Evolutionary conservation across 1,284 basidiomycete species (phyloP).

Genomic region (Malassezia restricta): DNA sequence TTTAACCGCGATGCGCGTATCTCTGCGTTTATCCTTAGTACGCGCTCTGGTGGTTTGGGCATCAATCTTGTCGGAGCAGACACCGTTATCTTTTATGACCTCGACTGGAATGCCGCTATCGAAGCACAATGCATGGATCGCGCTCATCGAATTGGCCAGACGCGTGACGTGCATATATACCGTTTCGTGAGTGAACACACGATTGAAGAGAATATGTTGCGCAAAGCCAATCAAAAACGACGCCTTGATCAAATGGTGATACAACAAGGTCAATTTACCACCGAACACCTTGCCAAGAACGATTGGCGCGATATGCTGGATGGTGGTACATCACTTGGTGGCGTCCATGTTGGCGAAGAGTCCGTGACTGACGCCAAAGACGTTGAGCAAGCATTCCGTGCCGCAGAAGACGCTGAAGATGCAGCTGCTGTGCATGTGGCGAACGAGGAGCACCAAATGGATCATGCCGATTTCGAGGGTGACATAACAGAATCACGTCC

Average conservation of each 20-base stretch:
- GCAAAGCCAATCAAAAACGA: conserved; percentile 91
- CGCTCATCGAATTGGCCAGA: conserved; percentile 88
- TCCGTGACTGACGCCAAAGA: conserved; percentile 46
- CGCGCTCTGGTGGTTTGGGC: conserved; percentile 83
- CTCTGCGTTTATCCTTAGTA: conserved; percentile 86
- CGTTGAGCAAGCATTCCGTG: conserved; percentile 60
- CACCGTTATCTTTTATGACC: conserved; percentile 91
- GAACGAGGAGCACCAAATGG: conserved; percentile 65
- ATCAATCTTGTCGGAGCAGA: conserved; percentile 92
- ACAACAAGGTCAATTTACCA: conserved; percentile 74
- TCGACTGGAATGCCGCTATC: conserved; percentile 96
- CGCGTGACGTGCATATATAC: conserved; percentile 91
- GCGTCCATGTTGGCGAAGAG: conserved; percentile 37
- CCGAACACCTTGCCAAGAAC: conserved; percentile 49
- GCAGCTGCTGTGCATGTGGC: conserved; percentile 67
- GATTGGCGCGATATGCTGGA: conserved; percentile 80
- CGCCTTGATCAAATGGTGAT: conserved; percentile 83
- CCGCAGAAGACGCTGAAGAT: conserved; percentile 80
- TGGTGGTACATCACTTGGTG: conserved; percentile 28
- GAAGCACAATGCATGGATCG: conserved; percentile 93
- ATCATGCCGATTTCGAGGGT: conserved; percentile 54
- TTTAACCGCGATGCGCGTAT: conserved; percentile 84
- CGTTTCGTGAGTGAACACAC: conserved; percentile 84
- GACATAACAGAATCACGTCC: conserved; percentile 34
- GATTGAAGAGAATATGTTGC: conserved; percentile 89